Base-by-base conservation (phyloP, 371 early-diverging fungal genomes). In the Mortierella sp. region DNA sequence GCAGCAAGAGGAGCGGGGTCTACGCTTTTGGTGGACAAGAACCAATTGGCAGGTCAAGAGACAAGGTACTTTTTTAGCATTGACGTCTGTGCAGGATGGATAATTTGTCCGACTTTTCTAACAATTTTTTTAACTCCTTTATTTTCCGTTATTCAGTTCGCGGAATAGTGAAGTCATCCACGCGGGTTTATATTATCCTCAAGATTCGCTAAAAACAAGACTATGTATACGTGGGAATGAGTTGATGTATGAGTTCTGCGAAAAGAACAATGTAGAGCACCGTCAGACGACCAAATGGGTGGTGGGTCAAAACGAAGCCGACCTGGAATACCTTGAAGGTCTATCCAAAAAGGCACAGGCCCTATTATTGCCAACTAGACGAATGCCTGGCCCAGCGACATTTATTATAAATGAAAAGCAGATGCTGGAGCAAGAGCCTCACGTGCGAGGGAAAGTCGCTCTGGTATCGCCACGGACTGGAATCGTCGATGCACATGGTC, bases 111-210 rank as follows among this genome's bases (percentile, higher is more conserved):
- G 43, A 35, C 35, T 35, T 35, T 8, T 5, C 6, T 35, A 35
- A 35, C 35, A 43, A n/a, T n/a, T 43, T 14, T 43, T 11, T 43
- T 11, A 43, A 43, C 43, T 3, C n/a, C 8, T 43, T 37, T 5
- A 51, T 28, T 12, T 43, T 18, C 43, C 16, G 11, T 18, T 49
- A 49, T 4, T 11, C 67, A 93, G 95, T 75, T 92, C 97, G n/a
- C 86, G 97, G 24, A 97, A 97, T 87, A 95, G 95, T 71, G 95
- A 96, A 73, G 96, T 97, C 14, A 97, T 97, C 73, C 97, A 97
- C 75, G 96, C 95, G 10, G 97, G 97, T 0, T 86, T 97, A 11
- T 96, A 96, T 85, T 97, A 97, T 64, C 95, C 96, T 3, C 72
- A 71, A 14, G 85, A 90, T 64, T 94, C 93, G 61, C 83, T 96